Percentiles rank a stretch among this genome's conserved stretches.
phyloP scores from a whole-genome alignment of 2,329 filamentous ascomycete species.

The Aspergillus udagawae region DNA sequence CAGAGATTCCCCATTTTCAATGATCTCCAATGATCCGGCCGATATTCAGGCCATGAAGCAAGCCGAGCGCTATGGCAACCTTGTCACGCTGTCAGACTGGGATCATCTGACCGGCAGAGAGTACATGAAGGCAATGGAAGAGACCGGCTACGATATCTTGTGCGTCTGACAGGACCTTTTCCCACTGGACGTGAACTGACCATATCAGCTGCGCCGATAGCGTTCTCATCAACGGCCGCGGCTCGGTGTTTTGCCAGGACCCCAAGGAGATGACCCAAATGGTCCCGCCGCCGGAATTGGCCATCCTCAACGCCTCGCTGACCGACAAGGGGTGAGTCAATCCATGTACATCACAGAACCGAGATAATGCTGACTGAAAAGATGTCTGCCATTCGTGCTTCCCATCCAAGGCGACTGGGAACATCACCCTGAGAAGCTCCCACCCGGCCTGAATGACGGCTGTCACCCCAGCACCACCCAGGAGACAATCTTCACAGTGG shows the following conservation, averaged over 20 bases:
- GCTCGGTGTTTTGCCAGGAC: constrained; percentile 16
- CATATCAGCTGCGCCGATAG: constrained; percentile 17
- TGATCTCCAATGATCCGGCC: constrained; percentile 43
- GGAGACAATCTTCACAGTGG: constrained; percentile 43
- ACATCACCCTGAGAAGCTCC: constrained; percentile 18
- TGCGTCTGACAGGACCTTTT: constrained; percentile 1
- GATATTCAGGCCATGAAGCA: constrained; percentile 44
- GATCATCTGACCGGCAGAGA: constrained; percentile 51
- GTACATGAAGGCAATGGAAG: constrained; percentile 29
- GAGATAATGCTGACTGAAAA: background rate
- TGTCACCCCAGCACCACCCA: constrained; percentile 48
- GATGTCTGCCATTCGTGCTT: constrained; percentile 12
- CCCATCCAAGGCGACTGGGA: constrained; percentile 6
- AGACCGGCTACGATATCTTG: constrained; percentile 20
- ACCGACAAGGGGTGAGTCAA: constrained; percentile 17
- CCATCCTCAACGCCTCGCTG: constrained; percentile 8
- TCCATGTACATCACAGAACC: background rate
- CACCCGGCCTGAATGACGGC: constrained; percentile 24
- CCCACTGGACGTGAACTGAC: background rate
- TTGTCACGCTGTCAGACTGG: constrained; percentile 55
- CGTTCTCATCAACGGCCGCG: constrained; percentile 17
- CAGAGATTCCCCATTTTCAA: constrained; percentile 44
- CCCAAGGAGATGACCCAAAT: constrained; percentile 12
- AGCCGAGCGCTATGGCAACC: constrained; percentile 46
- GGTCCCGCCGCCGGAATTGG: constrained; percentile 2